Base-by-base conservation (phyloP, 2,329 filamentous ascomycete genomes). In the Akanthomyces uredinophilus region DNA sequence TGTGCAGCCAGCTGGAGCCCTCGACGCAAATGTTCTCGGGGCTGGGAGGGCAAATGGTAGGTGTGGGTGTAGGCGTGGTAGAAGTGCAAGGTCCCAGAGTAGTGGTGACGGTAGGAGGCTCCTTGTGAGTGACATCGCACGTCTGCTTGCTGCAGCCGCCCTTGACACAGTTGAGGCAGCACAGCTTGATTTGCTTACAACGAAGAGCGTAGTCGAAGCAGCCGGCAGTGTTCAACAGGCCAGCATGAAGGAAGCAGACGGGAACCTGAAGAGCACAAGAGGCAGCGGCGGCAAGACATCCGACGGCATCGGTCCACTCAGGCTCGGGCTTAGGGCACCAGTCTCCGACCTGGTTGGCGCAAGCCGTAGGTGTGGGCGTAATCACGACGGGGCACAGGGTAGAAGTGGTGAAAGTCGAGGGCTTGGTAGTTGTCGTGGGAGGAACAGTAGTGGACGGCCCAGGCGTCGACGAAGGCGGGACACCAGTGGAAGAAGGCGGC, bases 21-120 rank as follows among this genome's bases (percentile, higher is more conserved):
- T 62, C 60, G 16, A 13, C 44, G 27, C 60, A 62, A 20, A 62
- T 62, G 46, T 51, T 62, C n/a, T 49, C 55, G 14, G 60, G 60
- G 52, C 27, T 62, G 13, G 60, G 60, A 35, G 60, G 60, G 53
- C 60, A 62, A 3, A 20, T 37, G 5, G 53, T 57, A 3, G 60
- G 60, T 18, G 60, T 62, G 4, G 60, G 53, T 14, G 59, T 61
- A 11, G 52, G 44, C 0, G 44, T 50, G 13, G 44, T 29, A 24
- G 57, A 35, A 11, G 47, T 41, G 60, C 60, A 62, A 13, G 52
- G 51, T 18, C 24, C 35, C n/a, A 37, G 35, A 7, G 43, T 55
- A 24, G 52, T 56, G n/a, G 51, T 56, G 46, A 24, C 32, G 18
- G 60, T 47, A 7, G 60, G 60, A 35, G 51, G 60, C 24, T 62